These are phyloP conservation scores for Blastobotrys elegans DNA, from an alignment of 1,139 yeast species.

Conservation along the genomic window DNA sequence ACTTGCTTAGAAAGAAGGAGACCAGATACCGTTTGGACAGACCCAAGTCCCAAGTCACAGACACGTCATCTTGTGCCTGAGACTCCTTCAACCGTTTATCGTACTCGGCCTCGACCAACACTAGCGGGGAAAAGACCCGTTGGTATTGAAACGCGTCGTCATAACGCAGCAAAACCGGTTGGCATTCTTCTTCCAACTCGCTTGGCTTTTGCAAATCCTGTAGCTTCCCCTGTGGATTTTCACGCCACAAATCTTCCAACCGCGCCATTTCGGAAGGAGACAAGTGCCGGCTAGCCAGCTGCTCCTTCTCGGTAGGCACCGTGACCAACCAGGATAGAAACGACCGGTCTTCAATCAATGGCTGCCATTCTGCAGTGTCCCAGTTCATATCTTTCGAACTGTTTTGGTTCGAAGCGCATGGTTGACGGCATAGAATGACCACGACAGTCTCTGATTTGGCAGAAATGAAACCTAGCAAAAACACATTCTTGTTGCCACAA, in stretches of 20 bases:
- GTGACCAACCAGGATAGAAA: conserved; percentile 79
- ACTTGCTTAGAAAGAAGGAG: conserved; percentile 61
- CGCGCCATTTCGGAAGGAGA: conserved; percentile 63
- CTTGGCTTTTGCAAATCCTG: conserved; percentile 41
- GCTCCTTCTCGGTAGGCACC: conserved; percentile 61
- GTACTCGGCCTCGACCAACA: conserved; percentile 74
- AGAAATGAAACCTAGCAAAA: conserved; percentile 78
- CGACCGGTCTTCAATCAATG: conserved; percentile 74
- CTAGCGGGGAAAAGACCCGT: conserved; percentile 77
- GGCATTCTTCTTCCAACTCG: conserved; percentile 55
- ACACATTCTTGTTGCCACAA: conserved; percentile 80
- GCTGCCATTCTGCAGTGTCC: conserved; percentile 89
- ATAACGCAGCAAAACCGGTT: conserved; percentile 72
- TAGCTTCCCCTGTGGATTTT: conserved; percentile 62
- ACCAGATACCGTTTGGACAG: conserved; percentile 63
- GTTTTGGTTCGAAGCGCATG: conserved; percentile 70
- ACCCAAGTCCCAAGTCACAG: conserved; percentile 71
- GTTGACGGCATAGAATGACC: conserved; percentile 80
- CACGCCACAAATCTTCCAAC: conserved; percentile 79
- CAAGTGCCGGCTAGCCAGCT: conserved; percentile 49
- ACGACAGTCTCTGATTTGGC: conserved; percentile 87
- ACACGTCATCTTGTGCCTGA: conserved; percentile 69
- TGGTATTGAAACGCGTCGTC: conserved; percentile 85
- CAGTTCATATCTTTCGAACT: conserved; percentile 47
- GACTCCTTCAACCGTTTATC: conserved; percentile 73